phyloP scores from a whole-genome alignment of 768 basidiomycete species.

The Pleurotus platypus region DNA sequence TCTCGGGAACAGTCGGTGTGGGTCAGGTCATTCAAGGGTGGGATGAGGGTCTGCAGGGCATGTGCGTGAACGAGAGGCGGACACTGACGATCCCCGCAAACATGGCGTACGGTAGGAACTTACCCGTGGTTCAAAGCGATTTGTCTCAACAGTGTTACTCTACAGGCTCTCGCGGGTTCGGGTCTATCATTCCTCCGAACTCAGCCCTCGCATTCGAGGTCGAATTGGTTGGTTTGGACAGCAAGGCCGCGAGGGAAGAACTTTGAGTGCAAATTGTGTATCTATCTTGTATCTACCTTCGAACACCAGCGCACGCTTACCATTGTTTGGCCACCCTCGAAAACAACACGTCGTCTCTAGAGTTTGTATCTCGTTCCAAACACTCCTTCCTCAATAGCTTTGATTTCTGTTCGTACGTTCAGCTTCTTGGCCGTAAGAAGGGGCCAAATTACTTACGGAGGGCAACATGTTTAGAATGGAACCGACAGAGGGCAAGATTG shows the following conservation, averaged over 20 bases:
- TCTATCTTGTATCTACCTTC: background rate
- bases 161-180: conserved; percentile 72
- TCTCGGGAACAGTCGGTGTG: conserved; percentile 51
- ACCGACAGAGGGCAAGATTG: conserved; percentile 58
- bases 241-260: conserved; percentile 44
- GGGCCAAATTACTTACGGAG: conserved; percentile 46
- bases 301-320: too few species aligned
- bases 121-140: too few species aligned
- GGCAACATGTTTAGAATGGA: conserved; percentile 66
- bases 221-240: conserved; percentile 69
- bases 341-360: background rate
- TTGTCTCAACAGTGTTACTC: background rate
- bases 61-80: conserved; percentile 88
- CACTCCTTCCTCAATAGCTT: conserved; percentile 56
- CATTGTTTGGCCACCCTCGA: too few species aligned
- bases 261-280: conserved; percentile 32
- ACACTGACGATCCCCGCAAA: conserved; percentile 80
- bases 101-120: conserved; percentile 75
- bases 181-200: conserved; percentile 71
- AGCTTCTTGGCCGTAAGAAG: background rate
- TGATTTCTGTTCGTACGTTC: conserved; percentile 50
- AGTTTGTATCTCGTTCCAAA: conserved; percentile 27
- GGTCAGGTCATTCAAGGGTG: conserved; percentile 85
- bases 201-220: conserved; percentile 85
- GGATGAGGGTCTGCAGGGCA: conserved; percentile 79